Conservation (phyloP, 2,329 filamentous ascomycete genomes). For the Curvularia lunata region DNA sequence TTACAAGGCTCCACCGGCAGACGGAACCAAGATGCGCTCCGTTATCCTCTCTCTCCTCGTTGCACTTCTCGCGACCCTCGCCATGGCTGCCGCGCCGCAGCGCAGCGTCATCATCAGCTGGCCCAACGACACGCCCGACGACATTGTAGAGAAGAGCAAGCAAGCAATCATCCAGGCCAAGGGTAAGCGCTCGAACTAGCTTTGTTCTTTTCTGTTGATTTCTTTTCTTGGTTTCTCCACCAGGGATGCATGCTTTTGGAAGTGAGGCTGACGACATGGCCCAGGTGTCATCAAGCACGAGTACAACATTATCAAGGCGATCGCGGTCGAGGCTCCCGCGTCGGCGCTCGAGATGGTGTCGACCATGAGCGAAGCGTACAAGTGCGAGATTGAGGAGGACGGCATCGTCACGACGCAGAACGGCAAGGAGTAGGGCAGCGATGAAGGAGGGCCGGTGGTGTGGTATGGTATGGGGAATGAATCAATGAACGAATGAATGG, state of each 20-base stretch:
- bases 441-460: neutral
- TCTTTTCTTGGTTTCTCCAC: neutral
- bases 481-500: neutral
- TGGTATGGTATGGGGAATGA: neutral
- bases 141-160: constrained; percentile 73
- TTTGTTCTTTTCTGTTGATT: neutral
- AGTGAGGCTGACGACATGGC: constrained; percentile 46
- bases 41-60: constrained; percentile 64
- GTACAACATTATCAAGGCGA: constrained; percentile 72
- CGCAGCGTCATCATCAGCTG: constrained; percentile 83
- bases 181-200: constrained; percentile 59
- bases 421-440: constrained; percentile 13
- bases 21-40: constrained; percentile 66
- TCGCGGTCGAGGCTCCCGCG: constrained; percentile 75
- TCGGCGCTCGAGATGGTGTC: constrained; percentile 72
- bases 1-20: neutral
- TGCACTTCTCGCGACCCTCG: constrained; percentile 64
- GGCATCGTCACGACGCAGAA: constrained; percentile 62
- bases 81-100: constrained; percentile 65
- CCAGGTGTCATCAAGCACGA: constrained; percentile 69
- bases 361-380: constrained; percentile 65
- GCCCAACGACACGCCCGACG: constrained; percentile 70
- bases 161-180: constrained; percentile 68
- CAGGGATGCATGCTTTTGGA: neutral
- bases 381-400: constrained; percentile 78